These are phyloP conservation scores for Aspergillus clavatus DNA, from an alignment of 2,329 filamentous ascomycete genomes.

Conservation along the genomic window DNA sequence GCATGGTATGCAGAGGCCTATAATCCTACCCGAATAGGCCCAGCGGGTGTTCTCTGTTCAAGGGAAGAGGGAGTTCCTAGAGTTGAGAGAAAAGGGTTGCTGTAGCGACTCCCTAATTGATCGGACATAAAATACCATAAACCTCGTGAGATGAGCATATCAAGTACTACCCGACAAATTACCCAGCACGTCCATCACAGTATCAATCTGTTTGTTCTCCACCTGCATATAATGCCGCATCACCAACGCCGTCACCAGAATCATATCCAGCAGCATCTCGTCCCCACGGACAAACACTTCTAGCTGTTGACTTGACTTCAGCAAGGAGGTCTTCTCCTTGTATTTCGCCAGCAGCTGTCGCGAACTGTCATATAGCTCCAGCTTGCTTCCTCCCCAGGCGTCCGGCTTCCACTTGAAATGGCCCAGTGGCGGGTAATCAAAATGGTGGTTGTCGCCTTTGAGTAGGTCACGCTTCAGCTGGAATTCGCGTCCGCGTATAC, in stretches of 20 bases:
- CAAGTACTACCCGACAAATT: too few relatives aligned
- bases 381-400: neutral
- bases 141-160: too few relatives aligned
- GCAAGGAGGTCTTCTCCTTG: neutral
- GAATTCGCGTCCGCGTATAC: neutral
- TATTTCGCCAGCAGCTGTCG: neutral
- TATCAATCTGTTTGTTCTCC: neutral
- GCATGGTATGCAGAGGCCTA: too few relatives aligned
- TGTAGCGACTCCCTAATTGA: too few relatives aligned
- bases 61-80: too few relatives aligned
- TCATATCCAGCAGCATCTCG: neutral
- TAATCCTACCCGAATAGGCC: too few relatives aligned
- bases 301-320: neutral
- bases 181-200: neutral
- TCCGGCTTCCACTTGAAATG: neutral
- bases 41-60: too few relatives aligned
- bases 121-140: too few relatives aligned
- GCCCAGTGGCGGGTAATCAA: neutral
- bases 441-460: neutral
- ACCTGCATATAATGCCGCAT: neutral
- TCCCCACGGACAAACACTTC: neutral
- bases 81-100: too few relatives aligned
- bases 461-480: neutral
- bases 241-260: neutral
- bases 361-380: neutral